Evolutionary conservation across 305 asterid species (phyloP), one percentile per base, ranked within the genome.

Genomic region (Andrographis paniculata): DNA sequence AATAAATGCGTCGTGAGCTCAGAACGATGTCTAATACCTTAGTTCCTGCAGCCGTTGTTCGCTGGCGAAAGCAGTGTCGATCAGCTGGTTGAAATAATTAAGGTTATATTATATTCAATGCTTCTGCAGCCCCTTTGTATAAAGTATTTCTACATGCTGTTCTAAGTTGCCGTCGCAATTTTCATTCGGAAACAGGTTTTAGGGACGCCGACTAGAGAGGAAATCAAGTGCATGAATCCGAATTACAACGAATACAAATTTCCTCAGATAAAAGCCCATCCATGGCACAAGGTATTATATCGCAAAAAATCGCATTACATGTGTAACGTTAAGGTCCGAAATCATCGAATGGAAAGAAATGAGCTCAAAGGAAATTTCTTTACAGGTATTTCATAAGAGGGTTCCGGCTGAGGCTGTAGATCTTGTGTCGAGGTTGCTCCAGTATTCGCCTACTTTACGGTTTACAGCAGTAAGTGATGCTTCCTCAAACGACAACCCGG

Each of bases 171-270:
- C 4, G 8, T 24, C 8, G 30, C 30, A 24, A 24, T 3, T 24
- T 24, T 24, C 6, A 24, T 24, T 24, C 30, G 37, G 40, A 52
- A 14, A 48, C 53, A 89, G 98, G 71, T 87, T 48, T 66, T 87
- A 71, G 99, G 99, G 55, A 87, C 99, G 1, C 99, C 99, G 15
- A 87, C 99, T 17, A 73, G 94, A 50, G 99, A 91, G 77, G 99
- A 91, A 76, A 91, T 91, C 47, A 83, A 82, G 80, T 83, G 95
- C 78, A 91, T 91, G 99, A 91, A 91, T 62, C 99, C 99, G 18
- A 79, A 83, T 69, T 91, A 91, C 27, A 87, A 70, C 6, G 99
- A 91, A 50, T 91, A 74, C 48, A 91, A 83, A 75, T 91, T 91
- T 63, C 96, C 99, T 46, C 99, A n/a, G n/a, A n/a, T n/a, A n/a